Evolutionary conservation across 2,329 filamentous ascomycete genomes (phyloP).

Genomic region (Hypoxylon sp.): DNA sequence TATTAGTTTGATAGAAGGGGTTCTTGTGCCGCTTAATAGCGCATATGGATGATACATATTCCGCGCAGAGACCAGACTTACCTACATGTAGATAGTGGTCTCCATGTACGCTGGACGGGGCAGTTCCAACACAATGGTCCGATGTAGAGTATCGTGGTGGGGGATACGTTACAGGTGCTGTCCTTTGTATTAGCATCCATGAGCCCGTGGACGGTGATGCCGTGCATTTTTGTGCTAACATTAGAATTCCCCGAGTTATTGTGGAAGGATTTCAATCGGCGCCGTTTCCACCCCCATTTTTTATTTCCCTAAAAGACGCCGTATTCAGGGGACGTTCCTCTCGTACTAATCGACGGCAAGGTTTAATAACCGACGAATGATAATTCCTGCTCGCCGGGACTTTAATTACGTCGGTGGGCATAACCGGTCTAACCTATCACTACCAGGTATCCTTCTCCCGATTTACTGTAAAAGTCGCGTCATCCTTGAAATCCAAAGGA

Average conservation of each 20-base stretch:
- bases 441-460: slow-evolving; percentile 13
- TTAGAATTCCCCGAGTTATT: slow-evolving; percentile 43
- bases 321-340: slow-evolving; percentile 23
- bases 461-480: slow-evolving; percentile 26
- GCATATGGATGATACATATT: slow-evolving; percentile 25
- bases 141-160: slow-evolving; percentile 25
- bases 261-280: slow-evolving; percentile 45
- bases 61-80: not conserved
- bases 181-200: slow-evolving; percentile 19
- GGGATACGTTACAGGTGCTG: slow-evolving; percentile 38
- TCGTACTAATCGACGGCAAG: slow-evolving; percentile 14
- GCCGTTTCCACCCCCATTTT: slow-evolving; percentile 25
- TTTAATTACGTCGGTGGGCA: slow-evolving; percentile 33
- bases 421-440: slow-evolving; percentile 13
- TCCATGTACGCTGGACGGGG: slow-evolving; percentile 5
- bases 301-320: slow-evolving; percentile 24
- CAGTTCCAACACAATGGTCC: slow-evolving; percentile 32
- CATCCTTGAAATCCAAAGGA: slow-evolving; percentile 28
- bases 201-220: slow-evolving; percentile 42
- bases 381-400: slow-evolving; percentile 19
- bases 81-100: slow-evolving; percentile 9
- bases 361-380: slow-evolving; percentile 14
- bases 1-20: slow-evolving; percentile 38
- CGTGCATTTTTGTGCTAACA: slow-evolving; percentile 47
- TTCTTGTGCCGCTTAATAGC: slow-evolving; percentile 26